Conservation (phyloP, 306 rosid species). For the Medicago lupulina region DNA sequence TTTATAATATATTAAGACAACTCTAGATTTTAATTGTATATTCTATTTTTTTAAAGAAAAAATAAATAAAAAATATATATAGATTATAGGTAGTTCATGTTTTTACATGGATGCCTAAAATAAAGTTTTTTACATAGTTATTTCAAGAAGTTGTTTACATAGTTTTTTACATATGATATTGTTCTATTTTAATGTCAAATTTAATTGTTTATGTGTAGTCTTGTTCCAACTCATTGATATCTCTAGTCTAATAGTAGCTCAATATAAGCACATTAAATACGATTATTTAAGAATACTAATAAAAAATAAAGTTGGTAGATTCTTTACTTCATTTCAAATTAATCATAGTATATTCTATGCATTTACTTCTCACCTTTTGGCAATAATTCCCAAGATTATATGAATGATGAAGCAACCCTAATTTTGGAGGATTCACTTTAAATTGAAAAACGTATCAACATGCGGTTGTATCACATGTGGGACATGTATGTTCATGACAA, state of each 20-base stretch:
- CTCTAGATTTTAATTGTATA: neutral
- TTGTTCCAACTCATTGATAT: neutral
- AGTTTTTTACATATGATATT: too few relatives aligned
- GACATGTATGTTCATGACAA: too few relatives aligned
- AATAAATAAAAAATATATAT: neutral
- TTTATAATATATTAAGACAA: neutral
- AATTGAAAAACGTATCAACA: too few relatives aligned
- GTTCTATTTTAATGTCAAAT: neutral
- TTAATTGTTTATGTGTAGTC: neutral
- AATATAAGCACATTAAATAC: neutral
- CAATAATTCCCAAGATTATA: too few relatives aligned
- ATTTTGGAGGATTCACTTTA: too few relatives aligned
- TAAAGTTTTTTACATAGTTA: neutral
- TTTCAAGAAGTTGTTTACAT: neutral
- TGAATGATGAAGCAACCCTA: too few relatives aligned
- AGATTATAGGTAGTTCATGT: neutral
- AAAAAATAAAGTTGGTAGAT: neutral
- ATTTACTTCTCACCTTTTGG: too few relatives aligned
- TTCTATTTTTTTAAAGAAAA: too few relatives aligned
- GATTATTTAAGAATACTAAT: neutral
- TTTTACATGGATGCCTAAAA: neutral
- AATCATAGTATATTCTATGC: too few relatives aligned
- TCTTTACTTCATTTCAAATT: neutral
- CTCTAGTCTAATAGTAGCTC: neutral
- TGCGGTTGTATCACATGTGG: too few relatives aligned